phyloP scores from a whole-genome alignment of 2,329 filamentous ascomycete species.

The Monascus ruber region DNA sequence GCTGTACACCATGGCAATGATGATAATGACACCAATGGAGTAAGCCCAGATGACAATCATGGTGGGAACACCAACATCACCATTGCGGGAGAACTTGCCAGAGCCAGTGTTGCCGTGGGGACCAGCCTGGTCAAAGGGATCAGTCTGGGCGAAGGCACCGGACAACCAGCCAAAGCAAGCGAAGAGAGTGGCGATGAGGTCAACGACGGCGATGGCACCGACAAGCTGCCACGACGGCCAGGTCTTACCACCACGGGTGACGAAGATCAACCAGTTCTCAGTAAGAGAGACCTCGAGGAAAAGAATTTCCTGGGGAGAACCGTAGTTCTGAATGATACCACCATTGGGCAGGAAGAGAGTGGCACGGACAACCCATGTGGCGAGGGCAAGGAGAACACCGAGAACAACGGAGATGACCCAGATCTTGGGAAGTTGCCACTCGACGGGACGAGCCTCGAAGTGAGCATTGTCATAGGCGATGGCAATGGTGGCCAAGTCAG shows the following conservation, averaged over 20 bases:
- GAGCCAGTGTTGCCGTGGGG: too few relatives aligned
- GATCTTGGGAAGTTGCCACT: constrained; percentile 73
- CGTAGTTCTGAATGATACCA: constrained; percentile 64
- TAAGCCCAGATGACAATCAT: constrained; percentile 43
- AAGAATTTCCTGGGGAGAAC: constrained; percentile 63
- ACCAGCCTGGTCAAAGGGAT: constrained; percentile 16
- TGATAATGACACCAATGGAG: constrained; percentile 42
- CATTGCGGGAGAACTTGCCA: constrained; percentile 30
- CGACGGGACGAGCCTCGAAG: constrained; percentile 62
- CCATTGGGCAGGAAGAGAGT: constrained; percentile 58
- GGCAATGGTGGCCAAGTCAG: constrained; percentile 67
- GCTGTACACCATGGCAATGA: constrained; percentile 43
- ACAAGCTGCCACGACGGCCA: constrained; percentile 66
- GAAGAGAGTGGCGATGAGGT: constrained; percentile 62
- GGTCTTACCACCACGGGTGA: constrained; percentile 72
- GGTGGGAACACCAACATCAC: constrained; percentile 47
- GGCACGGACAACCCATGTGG: constrained; percentile 63
- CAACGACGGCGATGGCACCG: constrained; percentile 58
- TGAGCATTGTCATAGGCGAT: constrained; percentile 71
- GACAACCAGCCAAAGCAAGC: constrained; percentile 64
- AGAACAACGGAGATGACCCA: constrained; percentile 55
- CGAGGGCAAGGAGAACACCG: constrained; percentile 55
- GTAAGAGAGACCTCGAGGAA: constrained; percentile 87
- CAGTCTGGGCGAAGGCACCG: constrained; percentile 30
- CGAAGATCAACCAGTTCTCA: constrained; percentile 96